Base-by-base conservation (phyloP, 1,284 basidiomycete species). In the Tilletiopsis washingtonensis region DNA sequence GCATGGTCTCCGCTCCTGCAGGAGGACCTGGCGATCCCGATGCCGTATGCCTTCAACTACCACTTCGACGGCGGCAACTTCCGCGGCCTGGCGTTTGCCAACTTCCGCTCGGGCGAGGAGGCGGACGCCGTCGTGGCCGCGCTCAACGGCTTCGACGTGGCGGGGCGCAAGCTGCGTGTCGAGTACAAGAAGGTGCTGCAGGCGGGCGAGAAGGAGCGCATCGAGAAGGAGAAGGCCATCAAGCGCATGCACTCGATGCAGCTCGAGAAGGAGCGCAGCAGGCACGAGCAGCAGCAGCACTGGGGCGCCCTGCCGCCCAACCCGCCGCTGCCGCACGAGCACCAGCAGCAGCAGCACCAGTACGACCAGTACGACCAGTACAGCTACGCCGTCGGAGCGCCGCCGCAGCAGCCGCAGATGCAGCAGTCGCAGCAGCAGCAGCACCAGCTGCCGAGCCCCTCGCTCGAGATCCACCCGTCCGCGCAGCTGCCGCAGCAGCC, bases 141-240 rank as follows among this genome's bases (percentile, higher is more conserved):
- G 34, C 78, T 98, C 61, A 93, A 93, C 62, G 90, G 90, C 12
- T 75, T 74, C 39, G 90, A 96, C 69, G 88, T 96, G 19, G 88
- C 91, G 69, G 94, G 94, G n/a, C 86, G 93, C 65, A 98, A 97
- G 76, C 80, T 99, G 40, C 85, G 94, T 29, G 93, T 97, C 53
- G 93, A 99, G 76, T 98, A 97, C 80, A 99, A 99, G 78, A 97
- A 97, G 76, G 94, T 97, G 7, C 78, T 99, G 17, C 93, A 97
- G 74, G 91, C 91, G 1, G 93, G 94, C 41, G 94, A 99, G 76
- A 99, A 99, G 78, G 94, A 99, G 73, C 82, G 90, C 51, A 99
- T 98, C 71, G 93, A 99, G 75, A 81, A 94, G 57, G 94, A 98
- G 78, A 99, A 99, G 78, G 94, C 94, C 2, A 84, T 99, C 64